Evolutionary conservation across 257 asterid genomes (phyloP), one percentile per base, ranked within the genome.

Genomic region (Nicotiana sylvestris): DNA sequence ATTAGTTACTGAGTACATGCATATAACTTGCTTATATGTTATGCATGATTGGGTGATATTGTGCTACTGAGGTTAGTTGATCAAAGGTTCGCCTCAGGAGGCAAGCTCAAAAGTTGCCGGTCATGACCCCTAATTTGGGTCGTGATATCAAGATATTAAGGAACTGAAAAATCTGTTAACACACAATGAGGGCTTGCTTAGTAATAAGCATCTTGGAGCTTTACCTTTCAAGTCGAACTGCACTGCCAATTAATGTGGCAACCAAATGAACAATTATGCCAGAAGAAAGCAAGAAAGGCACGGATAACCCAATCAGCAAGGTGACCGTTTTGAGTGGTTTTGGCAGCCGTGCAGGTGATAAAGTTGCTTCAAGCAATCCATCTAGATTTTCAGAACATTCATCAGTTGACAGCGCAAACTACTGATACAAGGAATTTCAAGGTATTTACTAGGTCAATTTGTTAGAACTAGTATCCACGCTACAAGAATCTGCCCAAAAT

Each of bases 301-400:
- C 85, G 81, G 89, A 86, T 86, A 86, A 88, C 78, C 98, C 94
- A 66, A 96, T 84, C 87, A 96, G 80, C 89, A 96, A 85, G 69
- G 98, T 96, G 55, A 90, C 86, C 15, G 93, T 92, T 91, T 96
- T 96, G 82, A 96, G 98, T 18, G 96, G 98, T 90, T 85, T 91
- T 6, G 99, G 99, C 83, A 93, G 87, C 90, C 97, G 93, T 70
- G 88, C 80, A 82, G 98, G 97, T 55, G 98, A 92, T 80, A 96
- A 86, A 68, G 99, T 96, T 89, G 99, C 99, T 89, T 96, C 99
- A 56, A 96, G 97, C 86, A 96, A 88, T 70, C 99, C 99, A 92
- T 94, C 99, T 96, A 85, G 70, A 86, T 43, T 82, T 81, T 83
- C 86, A 89, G 29, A 85, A 84, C 69, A 89, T 58, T 85, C 66